A percentile compares a stretch with the other conserved stretches of the same genome.
phyloP scores from a whole-genome alignment of 805 yeast species.

The Sungouiella blattae region DNA sequence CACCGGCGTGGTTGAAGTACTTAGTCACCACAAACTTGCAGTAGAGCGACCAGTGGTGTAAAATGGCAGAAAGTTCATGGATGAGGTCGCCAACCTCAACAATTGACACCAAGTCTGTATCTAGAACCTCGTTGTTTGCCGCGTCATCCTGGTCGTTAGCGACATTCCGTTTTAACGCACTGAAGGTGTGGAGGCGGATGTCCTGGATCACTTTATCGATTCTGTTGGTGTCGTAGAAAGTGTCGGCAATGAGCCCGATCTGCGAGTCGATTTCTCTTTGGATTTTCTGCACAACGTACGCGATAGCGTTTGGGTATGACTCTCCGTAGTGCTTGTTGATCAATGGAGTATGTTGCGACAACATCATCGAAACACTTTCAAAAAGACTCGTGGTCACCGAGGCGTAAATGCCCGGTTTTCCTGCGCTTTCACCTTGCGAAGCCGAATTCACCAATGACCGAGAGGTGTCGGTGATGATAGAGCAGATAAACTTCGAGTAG shows the following conservation, averaged over 20 bases:
- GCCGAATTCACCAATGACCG: slow-evolving; percentile 55
- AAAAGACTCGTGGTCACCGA: slow-evolving; percentile 64
- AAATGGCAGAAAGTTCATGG: slow-evolving; percentile 68
- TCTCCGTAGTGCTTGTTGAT: slow-evolving; percentile 61
- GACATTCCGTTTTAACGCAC: slow-evolving; percentile 18
- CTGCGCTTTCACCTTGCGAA: slow-evolving; percentile 17
- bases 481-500: slow-evolving; percentile 83
- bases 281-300: slow-evolving; percentile 64
- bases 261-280: slow-evolving; percentile 93
- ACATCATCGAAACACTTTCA: slow-evolving; percentile 79
- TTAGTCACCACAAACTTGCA: slow-evolving; percentile 66
- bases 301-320: slow-evolving; percentile 56
- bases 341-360: slow-evolving; percentile 81
- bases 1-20: slow-evolving; percentile 49
- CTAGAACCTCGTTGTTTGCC: slow-evolving; percentile 26
- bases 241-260: slow-evolving; percentile 81
- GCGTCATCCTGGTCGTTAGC: slow-evolving; percentile 18
- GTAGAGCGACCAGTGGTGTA: slow-evolving; percentile 84
- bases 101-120: slow-evolving; percentile 45
- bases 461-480: slow-evolving; percentile 76
- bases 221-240: slow-evolving; percentile 71
- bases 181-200: slow-evolving; percentile 46
- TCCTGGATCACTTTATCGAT: slow-evolving; percentile 55
- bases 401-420: slow-evolving; percentile 52
- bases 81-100: slow-evolving; percentile 64